Base-by-base conservation (phyloP, 2,329 filamentous ascomycete genomes). In the Ophiostoma populinum region DNA sequence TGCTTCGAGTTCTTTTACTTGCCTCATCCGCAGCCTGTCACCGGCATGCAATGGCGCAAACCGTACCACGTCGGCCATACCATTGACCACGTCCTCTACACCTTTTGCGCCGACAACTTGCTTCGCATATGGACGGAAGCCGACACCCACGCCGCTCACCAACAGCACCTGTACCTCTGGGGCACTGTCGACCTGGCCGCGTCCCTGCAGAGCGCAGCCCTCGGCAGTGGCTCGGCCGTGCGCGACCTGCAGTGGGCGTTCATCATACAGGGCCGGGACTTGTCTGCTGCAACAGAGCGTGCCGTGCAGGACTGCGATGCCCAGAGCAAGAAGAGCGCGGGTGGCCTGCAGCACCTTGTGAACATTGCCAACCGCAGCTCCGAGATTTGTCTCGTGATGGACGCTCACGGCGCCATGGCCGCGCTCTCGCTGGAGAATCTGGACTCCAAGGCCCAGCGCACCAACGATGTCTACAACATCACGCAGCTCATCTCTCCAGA, bases 391-490 rank as follows among this genome's bases (percentile, higher is more conserved):
- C 65, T 95, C 17, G 74, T 87, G 7, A 62, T 93, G 32, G 83
- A 95, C 53, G 75, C 76, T n/a, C 62, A 67, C 32, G 87, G 87
- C 1, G 75, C 76, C 44, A 82, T 95, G 78, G 85, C 81, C 26
- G 83, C 82, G 0, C 94, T 87, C 81, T 87, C 83, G 1, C 58
- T 98, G 37, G 86, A 95, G 52, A 86, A 87, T 48, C 69, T 92
- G 15, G 77, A 79, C 24, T 75, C 70, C 46, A 82, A 76, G 48
- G 61, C 65, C 21, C 71, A 70, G 44, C 70, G 70, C 40, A 63
- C 67, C 4, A 64, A 72, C 19, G 73, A 75, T 42, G 70, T 87
- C n/a, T 92, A 90, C 59, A 90, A 83, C 49, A 75, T 94, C 45
- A 74, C 82, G 2, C 80, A 92, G 48, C 69, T 86, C 18, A 71